These are phyloP conservation scores for Alternaria ethzedia DNA, from an alignment of 2,329 filamentous ascomycete genomes.

Conservation along the genomic window DNA sequence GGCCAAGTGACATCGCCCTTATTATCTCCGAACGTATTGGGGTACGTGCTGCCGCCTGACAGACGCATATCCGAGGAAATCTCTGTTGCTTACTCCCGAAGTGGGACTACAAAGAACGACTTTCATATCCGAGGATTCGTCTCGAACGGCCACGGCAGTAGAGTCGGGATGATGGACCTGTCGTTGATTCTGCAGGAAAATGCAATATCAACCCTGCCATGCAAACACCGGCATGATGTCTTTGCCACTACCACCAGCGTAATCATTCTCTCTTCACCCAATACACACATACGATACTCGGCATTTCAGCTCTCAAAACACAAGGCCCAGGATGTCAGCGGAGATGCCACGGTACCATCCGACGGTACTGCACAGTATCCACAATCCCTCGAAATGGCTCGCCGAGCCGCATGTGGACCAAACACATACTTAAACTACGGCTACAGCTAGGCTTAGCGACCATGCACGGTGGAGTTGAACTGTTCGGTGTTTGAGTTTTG, in stretches of 20 bases:
- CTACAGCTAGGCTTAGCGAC: background rate
- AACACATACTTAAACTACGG: background rate
- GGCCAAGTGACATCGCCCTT: background rate
- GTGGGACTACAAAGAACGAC: background rate
- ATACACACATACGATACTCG: background rate
- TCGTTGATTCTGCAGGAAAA: background rate
- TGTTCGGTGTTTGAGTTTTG: background rate
- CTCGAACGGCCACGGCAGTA: background rate
- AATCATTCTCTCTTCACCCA: background rate
- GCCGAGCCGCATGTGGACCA: slow-evolving; percentile 1
- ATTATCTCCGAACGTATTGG: background rate
- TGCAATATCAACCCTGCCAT: background rate
- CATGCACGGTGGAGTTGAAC: background rate
- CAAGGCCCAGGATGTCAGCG: background rate
- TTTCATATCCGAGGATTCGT: background rate
- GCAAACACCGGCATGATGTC: background rate
- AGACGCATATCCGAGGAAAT: background rate
- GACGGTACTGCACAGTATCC: background rate
- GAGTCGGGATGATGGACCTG: background rate
- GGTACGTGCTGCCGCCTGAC: background rate
- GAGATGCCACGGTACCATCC: slow-evolving; percentile 1
- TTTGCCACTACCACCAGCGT: background rate
- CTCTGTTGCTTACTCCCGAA: background rate
- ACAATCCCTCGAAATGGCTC: background rate
- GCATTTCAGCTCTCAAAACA: background rate